These are phyloP conservation scores for Luvunga scandens DNA, from an alignment of 345 rosid species.

Conservation along the genomic window DNA sequence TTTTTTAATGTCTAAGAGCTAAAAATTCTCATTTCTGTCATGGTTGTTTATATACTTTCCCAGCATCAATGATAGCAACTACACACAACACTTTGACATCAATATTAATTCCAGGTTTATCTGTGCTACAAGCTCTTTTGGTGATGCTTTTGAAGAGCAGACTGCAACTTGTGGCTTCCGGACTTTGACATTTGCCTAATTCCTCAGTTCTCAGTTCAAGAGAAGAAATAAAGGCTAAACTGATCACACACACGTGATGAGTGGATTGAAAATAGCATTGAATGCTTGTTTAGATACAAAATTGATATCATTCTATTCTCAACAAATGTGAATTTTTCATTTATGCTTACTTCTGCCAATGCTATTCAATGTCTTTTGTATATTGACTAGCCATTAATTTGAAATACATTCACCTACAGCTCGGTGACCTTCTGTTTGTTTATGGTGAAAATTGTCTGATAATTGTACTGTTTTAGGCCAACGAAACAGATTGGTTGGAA, in stretches of 20 bases:
- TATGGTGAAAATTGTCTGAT: not conserved
- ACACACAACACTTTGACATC: not conserved
- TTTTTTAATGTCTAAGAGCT: not conserved
- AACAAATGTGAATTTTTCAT: not conserved
- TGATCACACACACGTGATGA: not conserved
- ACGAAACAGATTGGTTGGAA: not conserved
- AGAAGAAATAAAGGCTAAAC: not conserved
- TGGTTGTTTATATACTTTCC: not conserved
- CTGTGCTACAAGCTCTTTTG: not conserved
- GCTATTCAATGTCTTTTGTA: not conserved
- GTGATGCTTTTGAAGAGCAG: not conserved
- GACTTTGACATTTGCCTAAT: not conserved
- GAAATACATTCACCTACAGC: not conserved
- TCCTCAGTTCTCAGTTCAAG: no score
- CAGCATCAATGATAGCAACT: not conserved
- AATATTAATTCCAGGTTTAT: slow-evolving; percentile 3
- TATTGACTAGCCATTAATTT: not conserved
- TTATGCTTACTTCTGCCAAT: not conserved
- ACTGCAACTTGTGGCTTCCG: not conserved
- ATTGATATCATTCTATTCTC: not conserved
- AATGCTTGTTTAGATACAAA: not conserved
- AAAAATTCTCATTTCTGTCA: not conserved
- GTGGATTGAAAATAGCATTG: not conserved
- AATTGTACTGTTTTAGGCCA: not conserved
- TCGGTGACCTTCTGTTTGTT: not conserved